These are phyloP conservation scores for Rhodotorula kratochvilovae DNA, from an alignment of 768 basidiomycete genomes.

Conservation along the genomic window DNA sequence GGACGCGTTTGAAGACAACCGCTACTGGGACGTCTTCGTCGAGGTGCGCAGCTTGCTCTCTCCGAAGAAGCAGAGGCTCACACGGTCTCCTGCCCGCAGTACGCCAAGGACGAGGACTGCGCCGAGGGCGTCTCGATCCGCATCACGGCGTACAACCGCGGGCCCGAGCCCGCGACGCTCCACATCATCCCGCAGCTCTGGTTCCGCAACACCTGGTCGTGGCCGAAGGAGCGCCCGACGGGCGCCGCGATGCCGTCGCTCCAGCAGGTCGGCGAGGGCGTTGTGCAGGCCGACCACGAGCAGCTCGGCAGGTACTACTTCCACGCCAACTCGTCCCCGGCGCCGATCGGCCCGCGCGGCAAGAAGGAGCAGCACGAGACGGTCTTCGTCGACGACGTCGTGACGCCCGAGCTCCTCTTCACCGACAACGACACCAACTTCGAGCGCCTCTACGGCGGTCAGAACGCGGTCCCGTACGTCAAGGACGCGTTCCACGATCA, in stretches of 20 bases:
- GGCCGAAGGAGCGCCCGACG: constrained; percentile 55
- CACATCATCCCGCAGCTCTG: constrained; percentile 93
- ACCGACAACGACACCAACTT: constrained; percentile 98
- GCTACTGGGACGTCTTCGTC: constrained; percentile 98
- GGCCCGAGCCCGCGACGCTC: constrained; percentile 86
- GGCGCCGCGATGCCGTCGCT: constrained; percentile 48
- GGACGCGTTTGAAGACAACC: constrained; percentile 80
- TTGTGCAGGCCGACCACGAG: constrained; percentile 44
- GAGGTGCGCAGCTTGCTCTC: constrained; percentile 61
- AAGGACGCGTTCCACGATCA: constrained; percentile 99
- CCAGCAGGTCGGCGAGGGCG: constrained; percentile 48
- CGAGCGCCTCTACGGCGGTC: constrained; percentile 77
- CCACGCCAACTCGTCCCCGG: constrained; percentile 86
- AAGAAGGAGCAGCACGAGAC: constrained; percentile 55
- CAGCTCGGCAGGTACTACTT: constrained; percentile 57
- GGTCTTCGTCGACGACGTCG: constrained; percentile 56
- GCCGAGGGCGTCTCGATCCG: constrained; percentile 84
- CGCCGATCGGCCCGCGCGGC: constrained; percentile 64
- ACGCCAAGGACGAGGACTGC: constrained; percentile 93
- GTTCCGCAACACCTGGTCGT: constrained; percentile 99
- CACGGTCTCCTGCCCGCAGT: constrained; percentile 53
- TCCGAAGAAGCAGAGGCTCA: not conserved
- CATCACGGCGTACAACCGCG: constrained; percentile 93
- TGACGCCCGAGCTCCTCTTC: constrained; percentile 82
- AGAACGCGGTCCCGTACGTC: constrained; percentile 74